Conservation (phyloP, 2,329 filamentous ascomycete genomes). For the Knoxdaviesia capensis region DNA sequence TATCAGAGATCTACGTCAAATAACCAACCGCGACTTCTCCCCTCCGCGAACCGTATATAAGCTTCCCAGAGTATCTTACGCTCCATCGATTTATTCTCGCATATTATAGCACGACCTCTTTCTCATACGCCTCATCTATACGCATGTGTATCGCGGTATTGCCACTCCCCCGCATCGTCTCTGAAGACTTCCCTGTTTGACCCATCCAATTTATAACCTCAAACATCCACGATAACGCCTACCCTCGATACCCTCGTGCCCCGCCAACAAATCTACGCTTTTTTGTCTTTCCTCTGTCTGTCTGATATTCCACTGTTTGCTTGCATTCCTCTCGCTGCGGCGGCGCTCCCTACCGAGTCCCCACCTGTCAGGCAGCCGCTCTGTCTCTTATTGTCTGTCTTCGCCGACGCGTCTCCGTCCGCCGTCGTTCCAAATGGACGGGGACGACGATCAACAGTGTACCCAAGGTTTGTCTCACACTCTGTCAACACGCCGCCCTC, state of each 20-base stretch:
- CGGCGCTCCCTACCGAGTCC: not conserved
- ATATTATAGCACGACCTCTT: too few species aligned
- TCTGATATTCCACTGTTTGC: not conserved
- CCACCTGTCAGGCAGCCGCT: not conserved
- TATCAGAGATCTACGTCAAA: too few species aligned
- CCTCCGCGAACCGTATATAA: too few species aligned
- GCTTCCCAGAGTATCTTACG: too few species aligned
- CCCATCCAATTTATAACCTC: too few species aligned
- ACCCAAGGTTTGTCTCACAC: slow-evolving; percentile 1
- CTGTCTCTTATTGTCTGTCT: not conserved
- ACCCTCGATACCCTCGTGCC: not conserved
- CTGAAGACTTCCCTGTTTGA: too few species aligned
- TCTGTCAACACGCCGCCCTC: not conserved
- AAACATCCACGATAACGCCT: too few species aligned
- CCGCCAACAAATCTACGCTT: not conserved
- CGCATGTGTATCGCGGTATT: too few species aligned
- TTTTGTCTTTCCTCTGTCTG: not conserved
- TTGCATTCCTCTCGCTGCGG: not conserved
- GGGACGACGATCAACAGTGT: slow-evolving; percentile 1
- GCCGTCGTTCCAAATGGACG: slow-evolving; percentile 1
- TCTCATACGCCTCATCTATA: too few species aligned
- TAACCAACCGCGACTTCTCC: too few species aligned
- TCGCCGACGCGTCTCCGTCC: not conserved
- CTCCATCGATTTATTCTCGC: too few species aligned
- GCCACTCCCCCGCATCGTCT: too few species aligned